These are phyloP conservation scores for Stenocarpella maydis DNA, from an alignment of 2,329 filamentous ascomycete genomes.

Conservation along the genomic window DNA sequence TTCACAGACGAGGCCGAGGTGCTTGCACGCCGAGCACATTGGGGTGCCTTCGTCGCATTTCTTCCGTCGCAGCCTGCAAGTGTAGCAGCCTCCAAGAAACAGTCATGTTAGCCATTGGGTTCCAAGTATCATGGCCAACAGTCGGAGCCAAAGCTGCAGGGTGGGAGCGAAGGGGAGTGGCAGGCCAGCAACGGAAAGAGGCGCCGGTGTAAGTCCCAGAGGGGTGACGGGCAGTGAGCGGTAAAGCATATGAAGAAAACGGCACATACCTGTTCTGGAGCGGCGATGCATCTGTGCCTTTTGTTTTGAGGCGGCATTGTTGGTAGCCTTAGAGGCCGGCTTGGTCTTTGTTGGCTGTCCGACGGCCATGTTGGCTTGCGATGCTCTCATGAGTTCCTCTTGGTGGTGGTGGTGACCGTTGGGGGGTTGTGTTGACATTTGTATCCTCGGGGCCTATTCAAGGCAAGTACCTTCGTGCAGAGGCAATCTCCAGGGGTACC, in stretches of 20 bases:
- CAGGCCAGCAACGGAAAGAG: conserved; percentile 16
- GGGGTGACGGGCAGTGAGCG: neutral
- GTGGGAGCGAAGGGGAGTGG: conserved; percentile 38
- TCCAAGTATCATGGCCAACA: conserved; percentile 28
- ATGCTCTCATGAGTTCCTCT: conserved; percentile 58
- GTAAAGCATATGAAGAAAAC: conserved; percentile 38
- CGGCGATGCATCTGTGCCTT: conserved; percentile 91
- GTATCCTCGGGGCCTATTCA: conserved; percentile 50
- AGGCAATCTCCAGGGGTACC: conserved; percentile 33
- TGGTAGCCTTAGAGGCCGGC: conserved; percentile 61
- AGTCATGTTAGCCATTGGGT: conserved; percentile 44
- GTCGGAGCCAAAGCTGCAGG: neutral
- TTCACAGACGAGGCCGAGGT: conserved; percentile 87
- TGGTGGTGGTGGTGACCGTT: conserved; percentile 54
- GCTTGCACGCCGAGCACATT: conserved; percentile 71
- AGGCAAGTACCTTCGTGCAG: conserved; percentile 52
- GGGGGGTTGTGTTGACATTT: conserved; percentile 75
- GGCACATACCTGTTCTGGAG: conserved; percentile 86
- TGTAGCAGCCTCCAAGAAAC: conserved; percentile 66
- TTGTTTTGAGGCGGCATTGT: conserved; percentile 64
- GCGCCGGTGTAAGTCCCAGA: conserved; percentile 12
- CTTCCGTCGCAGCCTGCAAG: conserved; percentile 71
- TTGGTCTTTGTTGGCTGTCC: conserved; percentile 67
- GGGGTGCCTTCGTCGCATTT: conserved; percentile 74
- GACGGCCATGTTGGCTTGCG: conserved; percentile 68